These are phyloP conservation scores for Aotearoamyces nothofagi DNA, from an alignment of 2,329 filamentous ascomycete species.

Conservation along the genomic window DNA sequence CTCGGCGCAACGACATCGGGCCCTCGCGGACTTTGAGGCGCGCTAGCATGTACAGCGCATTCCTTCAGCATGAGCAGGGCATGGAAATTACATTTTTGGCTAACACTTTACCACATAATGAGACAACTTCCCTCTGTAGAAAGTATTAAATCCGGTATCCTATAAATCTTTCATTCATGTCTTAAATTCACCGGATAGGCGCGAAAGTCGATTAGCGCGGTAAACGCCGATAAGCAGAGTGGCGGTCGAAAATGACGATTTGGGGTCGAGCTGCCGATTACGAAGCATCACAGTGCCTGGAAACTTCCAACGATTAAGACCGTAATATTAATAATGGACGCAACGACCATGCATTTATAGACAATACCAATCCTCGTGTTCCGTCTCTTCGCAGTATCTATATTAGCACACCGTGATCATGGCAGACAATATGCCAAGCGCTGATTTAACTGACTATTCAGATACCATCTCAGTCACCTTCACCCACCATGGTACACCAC, in stretches of 20 bases:
- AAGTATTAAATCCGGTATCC: too few relatives aligned
- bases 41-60: too few relatives aligned
- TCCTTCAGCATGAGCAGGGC: too few relatives aligned
- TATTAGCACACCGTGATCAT: background rate
- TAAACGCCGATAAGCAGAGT: background rate
- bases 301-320: constrained; percentile 11
- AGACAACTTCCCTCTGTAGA: too few relatives aligned
- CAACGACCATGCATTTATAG: background rate
- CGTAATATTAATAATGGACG: background rate
- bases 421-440: constrained; percentile 5
- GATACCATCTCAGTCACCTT: constrained; percentile 27
- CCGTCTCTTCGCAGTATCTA: background rate
- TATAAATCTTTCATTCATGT: too few relatives aligned
- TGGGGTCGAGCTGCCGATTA: constrained; percentile 10
- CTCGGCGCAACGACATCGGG: too few relatives aligned
- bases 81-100: too few relatives aligned
- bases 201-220: too few relatives aligned
- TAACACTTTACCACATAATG: too few relatives aligned
- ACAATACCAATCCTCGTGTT: background rate
- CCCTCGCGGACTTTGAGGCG: too few relatives aligned
- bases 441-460: constrained; percentile 12
- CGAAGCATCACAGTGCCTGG: constrained; percentile 15
- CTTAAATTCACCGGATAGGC: too few relatives aligned
- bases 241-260: too few relatives aligned
- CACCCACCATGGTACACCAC: constrained; percentile 29